phyloP scores from a whole-genome alignment of 2,329 filamentous ascomycete genomes.

The Xylariales sp. region DNA sequence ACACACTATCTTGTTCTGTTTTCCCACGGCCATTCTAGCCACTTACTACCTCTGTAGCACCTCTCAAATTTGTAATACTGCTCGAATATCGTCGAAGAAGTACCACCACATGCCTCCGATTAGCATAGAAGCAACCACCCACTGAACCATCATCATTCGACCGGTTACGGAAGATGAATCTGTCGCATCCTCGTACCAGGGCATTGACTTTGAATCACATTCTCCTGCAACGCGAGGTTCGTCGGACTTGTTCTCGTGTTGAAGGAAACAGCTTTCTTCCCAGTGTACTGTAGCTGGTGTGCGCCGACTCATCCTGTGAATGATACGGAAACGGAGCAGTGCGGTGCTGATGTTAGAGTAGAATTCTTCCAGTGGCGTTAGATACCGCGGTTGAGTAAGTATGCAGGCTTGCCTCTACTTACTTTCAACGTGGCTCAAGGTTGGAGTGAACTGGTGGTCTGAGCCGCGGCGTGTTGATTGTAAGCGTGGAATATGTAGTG shows the following conservation, averaged over 20 bases:
- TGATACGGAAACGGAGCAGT: too few relatives aligned
- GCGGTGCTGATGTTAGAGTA: not conserved
- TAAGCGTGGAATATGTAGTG: too few relatives aligned
- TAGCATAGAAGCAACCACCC: not conserved
- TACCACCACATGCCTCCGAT: not conserved
- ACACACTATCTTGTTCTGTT: too few relatives aligned
- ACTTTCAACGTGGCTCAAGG: too few relatives aligned
- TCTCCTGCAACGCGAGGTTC: constrained; percentile 2
- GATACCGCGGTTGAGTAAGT: not conserved
- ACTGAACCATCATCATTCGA: constrained; percentile 4
- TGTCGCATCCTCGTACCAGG: constrained; percentile 5
- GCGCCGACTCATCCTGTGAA: not conserved
- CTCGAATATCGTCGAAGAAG: constrained; percentile 3
- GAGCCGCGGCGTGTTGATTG: too few relatives aligned
- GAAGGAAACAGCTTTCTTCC: not conserved
- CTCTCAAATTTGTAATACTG: constrained; percentile 1
- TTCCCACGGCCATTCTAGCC: too few relatives aligned
- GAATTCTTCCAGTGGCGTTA: not conserved
- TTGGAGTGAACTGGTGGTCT: too few relatives aligned
- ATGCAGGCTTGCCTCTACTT: too few relatives aligned
- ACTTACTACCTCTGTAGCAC: too few relatives aligned
- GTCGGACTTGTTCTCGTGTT: constrained; percentile 1
- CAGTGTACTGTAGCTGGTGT: not conserved
- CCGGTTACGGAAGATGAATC: constrained; percentile 1
- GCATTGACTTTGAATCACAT: not conserved